phyloP scores from a whole-genome alignment of 2,329 filamentous ascomycete species.

The Leptographium flavum region DNA sequence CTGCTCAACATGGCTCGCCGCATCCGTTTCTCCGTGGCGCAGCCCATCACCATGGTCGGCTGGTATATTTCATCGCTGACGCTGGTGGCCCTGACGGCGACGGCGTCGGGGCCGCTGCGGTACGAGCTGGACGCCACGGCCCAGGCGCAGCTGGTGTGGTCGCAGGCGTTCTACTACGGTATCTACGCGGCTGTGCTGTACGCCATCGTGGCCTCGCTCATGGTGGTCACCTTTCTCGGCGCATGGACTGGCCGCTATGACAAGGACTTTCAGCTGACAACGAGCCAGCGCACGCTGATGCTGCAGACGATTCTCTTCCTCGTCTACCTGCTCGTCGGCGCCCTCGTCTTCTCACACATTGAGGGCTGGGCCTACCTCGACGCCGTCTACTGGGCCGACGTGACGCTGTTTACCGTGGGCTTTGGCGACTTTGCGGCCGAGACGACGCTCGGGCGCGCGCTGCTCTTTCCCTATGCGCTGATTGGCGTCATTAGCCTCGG shows the following conservation, averaged over 20 bases:
- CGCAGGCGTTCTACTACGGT: conserved; percentile 78
- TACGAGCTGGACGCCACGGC: conserved; percentile 11
- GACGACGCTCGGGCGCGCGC: conserved; percentile 45
- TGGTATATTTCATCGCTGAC: conserved; percentile 58
- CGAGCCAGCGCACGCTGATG: conserved; percentile 76
- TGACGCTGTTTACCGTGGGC: conserved; percentile 51
- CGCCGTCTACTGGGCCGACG: conserved; percentile 64
- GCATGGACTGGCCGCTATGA: conserved; percentile 56
- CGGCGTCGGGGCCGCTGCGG: conserved; percentile 44
- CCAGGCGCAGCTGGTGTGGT: conserved; percentile 44
- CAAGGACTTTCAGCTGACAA: conserved; percentile 64
- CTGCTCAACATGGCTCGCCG: conserved; percentile 75
- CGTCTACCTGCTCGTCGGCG: conserved; percentile 65
- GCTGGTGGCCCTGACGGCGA: conserved; percentile 50
- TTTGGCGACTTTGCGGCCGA: conserved; percentile 39
- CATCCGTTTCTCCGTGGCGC: conserved; percentile 66
- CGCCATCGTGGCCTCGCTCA: conserved; percentile 60
- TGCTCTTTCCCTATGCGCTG: conserved; percentile 74
- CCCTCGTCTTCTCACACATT: conserved; percentile 56
- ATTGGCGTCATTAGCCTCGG: conserved; percentile 61
- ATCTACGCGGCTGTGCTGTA: conserved; percentile 70
- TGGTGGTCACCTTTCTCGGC: conserved; percentile 67
- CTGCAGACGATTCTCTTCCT: conserved; percentile 80
- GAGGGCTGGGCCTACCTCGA: conserved; percentile 68
- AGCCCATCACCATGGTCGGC: conserved; percentile 69